Evolutionary conservation across 331 rosid genomes (phyloP).

Genomic region (Pyrus hybrid): DNA sequence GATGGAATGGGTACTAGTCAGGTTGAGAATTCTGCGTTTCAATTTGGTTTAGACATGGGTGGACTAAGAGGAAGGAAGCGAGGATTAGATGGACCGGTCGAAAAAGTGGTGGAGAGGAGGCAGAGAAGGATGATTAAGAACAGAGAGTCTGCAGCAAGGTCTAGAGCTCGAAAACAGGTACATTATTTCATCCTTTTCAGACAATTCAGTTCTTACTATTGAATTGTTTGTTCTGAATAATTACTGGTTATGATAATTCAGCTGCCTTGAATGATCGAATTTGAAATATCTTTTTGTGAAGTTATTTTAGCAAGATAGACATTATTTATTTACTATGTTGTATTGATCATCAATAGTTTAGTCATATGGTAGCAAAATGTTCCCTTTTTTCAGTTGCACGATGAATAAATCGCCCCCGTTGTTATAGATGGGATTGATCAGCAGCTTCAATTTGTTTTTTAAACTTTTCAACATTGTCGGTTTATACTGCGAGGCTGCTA

Average conservation of each 20-base stretch:
- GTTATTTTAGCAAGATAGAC: not conserved
- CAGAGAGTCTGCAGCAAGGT: slow-evolving; percentile 92
- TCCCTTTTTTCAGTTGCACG: not conserved
- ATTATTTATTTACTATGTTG: not conserved
- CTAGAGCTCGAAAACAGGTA: slow-evolving; percentile 97
- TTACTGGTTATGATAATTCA: not conserved
- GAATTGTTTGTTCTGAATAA: too few species aligned
- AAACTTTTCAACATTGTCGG: not conserved
- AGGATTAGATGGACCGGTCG: slow-evolving; percentile 69
- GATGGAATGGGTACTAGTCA: slow-evolving; percentile 45
- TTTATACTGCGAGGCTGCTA: not conserved
- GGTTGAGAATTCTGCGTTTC: slow-evolving; percentile 34
- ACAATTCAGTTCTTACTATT: not conserved
- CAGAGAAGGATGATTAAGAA: slow-evolving; percentile 97
- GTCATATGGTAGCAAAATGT: not conserved
- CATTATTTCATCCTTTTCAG: not conserved
- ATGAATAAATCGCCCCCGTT: not conserved
- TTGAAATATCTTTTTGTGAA: not conserved
- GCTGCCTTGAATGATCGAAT: not conserved
- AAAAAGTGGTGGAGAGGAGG: slow-evolving; percentile 88
- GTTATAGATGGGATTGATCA: not conserved
- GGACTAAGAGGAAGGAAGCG: slow-evolving; percentile 69
- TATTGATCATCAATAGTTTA: not conserved
- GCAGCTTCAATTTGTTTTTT: not conserved
- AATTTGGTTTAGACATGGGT: slow-evolving; percentile 53